phyloP scores from a whole-genome alignment of 352 stramenopile genomes.

The Discostella stelligera region DNA sequence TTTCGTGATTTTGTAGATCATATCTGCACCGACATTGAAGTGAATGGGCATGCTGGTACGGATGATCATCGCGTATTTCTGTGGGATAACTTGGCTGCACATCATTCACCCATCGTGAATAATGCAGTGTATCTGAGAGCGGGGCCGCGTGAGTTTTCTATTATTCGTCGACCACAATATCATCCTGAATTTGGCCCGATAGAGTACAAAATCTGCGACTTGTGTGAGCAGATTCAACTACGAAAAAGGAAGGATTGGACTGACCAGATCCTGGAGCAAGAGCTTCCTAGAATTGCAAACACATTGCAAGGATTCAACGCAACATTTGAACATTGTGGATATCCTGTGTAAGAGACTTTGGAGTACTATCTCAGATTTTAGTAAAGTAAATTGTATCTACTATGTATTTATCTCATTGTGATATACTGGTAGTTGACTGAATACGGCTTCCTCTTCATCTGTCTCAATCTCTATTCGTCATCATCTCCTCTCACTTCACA shows the following conservation, averaged over 20 bases:
- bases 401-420: no score
- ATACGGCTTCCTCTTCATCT: no score
- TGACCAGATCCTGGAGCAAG: not conserved
- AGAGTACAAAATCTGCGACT: conserved; percentile 1
- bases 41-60: conserved; percentile 11
- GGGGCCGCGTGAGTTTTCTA: conserved; percentile 2
- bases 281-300: no score
- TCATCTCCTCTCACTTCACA: not conserved
- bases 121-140: conserved; percentile 1
- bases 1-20: conserved; percentile 16
- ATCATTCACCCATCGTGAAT: conserved; percentile 7
- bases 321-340: no score
- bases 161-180: conserved; percentile 6
- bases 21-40: conserved; percentile 16
- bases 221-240: not conserved
- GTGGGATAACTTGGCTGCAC: conserved; percentile 14
- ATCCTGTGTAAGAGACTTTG: no score
- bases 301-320: no score
- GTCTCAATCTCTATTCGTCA: not conserved
- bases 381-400: no score
- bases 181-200: not conserved
- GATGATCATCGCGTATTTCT: conserved; percentile 18
- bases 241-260: not conserved
- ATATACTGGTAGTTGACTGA: no score
- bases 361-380: no score